These are phyloP conservation scores for Rubia balearica DNA, from an alignment of 305 asterid genomes.

Conservation along the genomic window DNA sequence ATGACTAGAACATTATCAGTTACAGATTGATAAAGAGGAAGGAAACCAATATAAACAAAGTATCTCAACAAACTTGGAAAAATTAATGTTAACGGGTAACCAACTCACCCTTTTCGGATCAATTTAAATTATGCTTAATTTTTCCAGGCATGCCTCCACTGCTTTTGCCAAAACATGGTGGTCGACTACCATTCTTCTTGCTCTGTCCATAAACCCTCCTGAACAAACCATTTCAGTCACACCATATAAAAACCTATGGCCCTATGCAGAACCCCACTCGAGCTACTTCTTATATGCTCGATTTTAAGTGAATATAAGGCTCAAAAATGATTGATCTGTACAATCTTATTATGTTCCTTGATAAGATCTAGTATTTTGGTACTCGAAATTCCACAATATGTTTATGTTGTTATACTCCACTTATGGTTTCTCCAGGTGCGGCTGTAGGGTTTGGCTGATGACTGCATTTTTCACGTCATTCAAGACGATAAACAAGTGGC, in stretches of 20 bases:
- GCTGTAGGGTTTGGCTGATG: neutral
- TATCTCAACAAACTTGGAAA: neutral
- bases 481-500: neutral
- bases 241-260: no score
- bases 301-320: no score
- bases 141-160: constrained; percentile 33
- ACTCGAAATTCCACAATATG: no score
- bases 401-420: no score
- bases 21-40: no score
- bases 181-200: constrained; percentile 33
- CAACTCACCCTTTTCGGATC: constrained; percentile 29
- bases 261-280: no score
- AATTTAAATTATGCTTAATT: constrained; percentile 26
- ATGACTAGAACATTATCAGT: no score
- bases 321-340: no score
- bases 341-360: no score
- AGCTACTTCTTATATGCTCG: no score
- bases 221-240: constrained; percentile 21
- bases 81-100: neutral
- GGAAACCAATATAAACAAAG: neutral
- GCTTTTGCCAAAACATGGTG: constrained; percentile 34
- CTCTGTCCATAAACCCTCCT: constrained; percentile 34
- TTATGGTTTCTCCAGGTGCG: neutral
- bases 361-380: no score
- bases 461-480: neutral